phyloP scores from a whole-genome alignment of 768 basidiomycete genomes.

The Suillus brevipes region DNA sequence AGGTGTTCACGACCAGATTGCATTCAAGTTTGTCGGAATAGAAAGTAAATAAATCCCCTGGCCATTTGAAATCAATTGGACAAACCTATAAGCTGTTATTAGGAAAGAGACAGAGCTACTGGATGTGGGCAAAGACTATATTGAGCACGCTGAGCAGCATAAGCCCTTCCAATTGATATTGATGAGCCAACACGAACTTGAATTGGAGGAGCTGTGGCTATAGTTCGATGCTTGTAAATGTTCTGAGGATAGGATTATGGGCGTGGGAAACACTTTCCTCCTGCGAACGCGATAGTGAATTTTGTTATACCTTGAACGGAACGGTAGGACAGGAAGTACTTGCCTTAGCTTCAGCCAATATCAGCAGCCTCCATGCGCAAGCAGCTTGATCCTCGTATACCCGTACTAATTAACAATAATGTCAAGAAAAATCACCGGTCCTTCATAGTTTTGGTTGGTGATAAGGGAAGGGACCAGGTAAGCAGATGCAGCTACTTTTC shows the following conservation, averaged over 20 bases:
- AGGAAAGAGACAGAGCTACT: not conserved
- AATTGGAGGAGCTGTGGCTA: not conserved
- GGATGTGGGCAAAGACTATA: not conserved
- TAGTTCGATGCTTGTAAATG: too few species aligned
- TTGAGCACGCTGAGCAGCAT: not conserved
- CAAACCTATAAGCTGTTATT: not conserved
- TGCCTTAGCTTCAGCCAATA: not conserved
- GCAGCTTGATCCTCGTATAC: conserved; percentile 90
- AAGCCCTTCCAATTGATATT: not conserved
- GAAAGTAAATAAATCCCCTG: not conserved
- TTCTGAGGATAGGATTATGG: not conserved
- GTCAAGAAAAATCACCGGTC: conserved; percentile 91
- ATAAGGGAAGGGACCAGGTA: conserved; percentile 90
- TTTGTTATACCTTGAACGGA: not conserved
- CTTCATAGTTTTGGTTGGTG: conserved; percentile 95
- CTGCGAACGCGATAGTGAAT: not conserved
- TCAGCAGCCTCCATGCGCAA: conserved; percentile 58
- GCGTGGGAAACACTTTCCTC: not conserved
- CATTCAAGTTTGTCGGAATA: not conserved
- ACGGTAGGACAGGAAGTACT: not conserved
- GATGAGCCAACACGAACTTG: not conserved
- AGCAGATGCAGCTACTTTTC: conserved; percentile 20
- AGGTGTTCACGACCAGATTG: not conserved
- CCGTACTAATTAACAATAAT: conserved; percentile 89
- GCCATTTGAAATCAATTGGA: not conserved